Evolutionary conservation across 441 rosid species (phyloP).

Genomic region (Erysimum pusillum): DNA sequence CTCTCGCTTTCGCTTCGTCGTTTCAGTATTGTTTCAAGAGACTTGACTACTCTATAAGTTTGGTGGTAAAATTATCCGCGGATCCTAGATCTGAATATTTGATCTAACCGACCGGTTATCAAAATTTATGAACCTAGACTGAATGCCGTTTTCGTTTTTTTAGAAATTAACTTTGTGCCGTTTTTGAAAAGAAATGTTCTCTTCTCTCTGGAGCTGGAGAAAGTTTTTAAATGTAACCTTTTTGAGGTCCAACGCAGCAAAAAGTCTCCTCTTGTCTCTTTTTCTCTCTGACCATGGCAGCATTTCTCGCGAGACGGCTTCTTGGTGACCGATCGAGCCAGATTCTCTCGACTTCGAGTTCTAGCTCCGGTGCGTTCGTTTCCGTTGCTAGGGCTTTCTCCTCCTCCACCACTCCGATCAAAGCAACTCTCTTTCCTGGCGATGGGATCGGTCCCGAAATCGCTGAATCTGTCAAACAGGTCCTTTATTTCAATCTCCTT

Average conservation of each 20-base stretch:
- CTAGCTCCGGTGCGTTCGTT: conserved; percentile 37
- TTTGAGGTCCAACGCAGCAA: conserved; percentile 28
- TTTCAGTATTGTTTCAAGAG: background rate
- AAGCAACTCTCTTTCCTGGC: conserved; percentile 92
- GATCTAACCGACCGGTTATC: conserved; percentile 31
- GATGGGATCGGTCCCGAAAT: conserved; percentile 98
- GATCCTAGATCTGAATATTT: conserved; percentile 28
- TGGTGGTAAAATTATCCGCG: background rate
- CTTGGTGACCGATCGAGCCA: conserved; percentile 55
- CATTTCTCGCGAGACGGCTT: conserved; percentile 68
- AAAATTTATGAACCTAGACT: background rate
- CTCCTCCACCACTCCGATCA: conserved; percentile 60
- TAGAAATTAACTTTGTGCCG: conserved; percentile 9
- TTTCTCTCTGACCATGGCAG: conserved; percentile 58
- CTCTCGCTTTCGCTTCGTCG: background rate
- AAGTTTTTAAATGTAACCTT: conserved; percentile 25
- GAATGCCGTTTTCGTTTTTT: background rate
- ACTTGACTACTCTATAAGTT: background rate
- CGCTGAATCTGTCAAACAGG: conserved; percentile 92
- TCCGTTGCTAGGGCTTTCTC: conserved; percentile 59
- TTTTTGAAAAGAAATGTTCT: background rate
- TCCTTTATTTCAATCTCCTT: conserved; percentile 24
- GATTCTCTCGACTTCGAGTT: conserved; percentile 48
- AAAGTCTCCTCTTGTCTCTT: conserved; percentile 37
- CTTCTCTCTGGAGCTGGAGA: conserved; percentile 7